Evolutionary conservation across 2,329 filamentous ascomycete genomes (phyloP).

Genomic region (Ceratocystis alfenasii): DNA sequence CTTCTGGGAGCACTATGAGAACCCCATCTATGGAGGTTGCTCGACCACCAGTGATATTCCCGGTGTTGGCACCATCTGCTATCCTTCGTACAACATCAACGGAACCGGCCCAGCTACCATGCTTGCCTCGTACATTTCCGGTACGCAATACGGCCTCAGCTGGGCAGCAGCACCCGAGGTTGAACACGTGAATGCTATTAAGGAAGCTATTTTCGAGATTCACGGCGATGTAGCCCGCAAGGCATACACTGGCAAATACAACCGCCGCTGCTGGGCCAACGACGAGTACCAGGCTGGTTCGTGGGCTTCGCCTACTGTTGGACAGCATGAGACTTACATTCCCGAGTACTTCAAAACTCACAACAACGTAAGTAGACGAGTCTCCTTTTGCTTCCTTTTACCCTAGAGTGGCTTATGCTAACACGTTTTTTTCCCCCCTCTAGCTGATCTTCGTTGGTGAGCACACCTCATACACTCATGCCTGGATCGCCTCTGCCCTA

Average conservation of each 20-base stretch:
- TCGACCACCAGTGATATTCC: slow-evolving; percentile 43
- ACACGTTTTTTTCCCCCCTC: neutral
- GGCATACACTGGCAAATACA: slow-evolving; percentile 52
- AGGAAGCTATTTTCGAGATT: slow-evolving; percentile 53
- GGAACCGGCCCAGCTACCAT: slow-evolving; percentile 49
- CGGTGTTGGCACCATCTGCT: slow-evolving; percentile 51
- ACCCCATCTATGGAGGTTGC: slow-evolving; percentile 53
- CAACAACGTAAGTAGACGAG: slow-evolving; percentile 22
- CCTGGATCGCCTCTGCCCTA: slow-evolving; percentile 56
- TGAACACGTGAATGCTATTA: slow-evolving; percentile 51
- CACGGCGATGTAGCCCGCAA: slow-evolving; percentile 38
- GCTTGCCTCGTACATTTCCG: slow-evolving; percentile 46
- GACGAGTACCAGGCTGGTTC: slow-evolving; percentile 50
- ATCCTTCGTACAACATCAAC: slow-evolving; percentile 56
- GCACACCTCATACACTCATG: slow-evolving; percentile 60
- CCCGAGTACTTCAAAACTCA: slow-evolving; percentile 58
- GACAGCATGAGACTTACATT: slow-evolving; percentile 57
- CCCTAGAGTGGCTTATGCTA: neutral
- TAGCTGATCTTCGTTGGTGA: slow-evolving; percentile 57
- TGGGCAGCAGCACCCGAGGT: slow-evolving; percentile 41
- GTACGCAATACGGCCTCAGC: slow-evolving; percentile 30
- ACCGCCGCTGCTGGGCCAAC: slow-evolving; percentile 53
- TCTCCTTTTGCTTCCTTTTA: neutral
- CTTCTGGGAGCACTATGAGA: slow-evolving; percentile 42
- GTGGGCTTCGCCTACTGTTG: slow-evolving; percentile 49